Base-by-base conservation (phyloP, 139 green algal species). In the Nannochloris sp. region DNA sequence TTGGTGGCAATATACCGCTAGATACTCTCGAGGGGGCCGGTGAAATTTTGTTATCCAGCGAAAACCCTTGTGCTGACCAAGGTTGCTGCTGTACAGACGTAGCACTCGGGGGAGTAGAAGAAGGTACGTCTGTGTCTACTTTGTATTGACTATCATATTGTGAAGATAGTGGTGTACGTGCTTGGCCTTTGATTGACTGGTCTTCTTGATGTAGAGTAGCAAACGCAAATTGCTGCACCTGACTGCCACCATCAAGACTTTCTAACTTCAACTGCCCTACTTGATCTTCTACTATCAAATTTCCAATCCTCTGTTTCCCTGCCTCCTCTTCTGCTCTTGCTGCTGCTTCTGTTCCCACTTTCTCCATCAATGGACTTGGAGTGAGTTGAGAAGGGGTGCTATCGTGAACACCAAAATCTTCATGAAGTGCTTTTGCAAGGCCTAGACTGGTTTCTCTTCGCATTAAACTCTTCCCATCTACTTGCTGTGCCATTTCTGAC, bases 341-440 rank as follows among this genome's bases (percentile, higher is more conserved):
- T 19, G 19, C 19, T 19, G 19, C 42, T 19, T 51, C 42, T 51
- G 42, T 19, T 27, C 19, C 42, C 42, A 19, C 19, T 19, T 27
- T 19, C 42, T 19, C 42, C 42, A 51, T 51, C 42, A 51, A 19
- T 19, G 42, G 42, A 51, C 42, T 51, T 19, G 42, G 42, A 19
- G 19, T 19, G 42, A 19, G 19, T 19, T 51, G 42, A 51, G 42
- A 19, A 19, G 42, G 19, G 42, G 19, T 51, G 42, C 19, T 19
- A 47, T 64, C 56, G 32, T 64, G 56, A 24, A 32, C 23, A 48
- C 56, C 56, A 51, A 67, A 67, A 63, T 56, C 60, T 9, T 30
- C 60, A 67, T 23, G 24, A 2, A 15, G 54, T 39, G 60, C 67
- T 61, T 54, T 76, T 25, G 70, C 70, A 47, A 76, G 62, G 4